These are phyloP conservation scores for Tricharina praecox DNA, from an alignment of 495 filamentous ascomycete genomes.

Conservation along the genomic window DNA sequence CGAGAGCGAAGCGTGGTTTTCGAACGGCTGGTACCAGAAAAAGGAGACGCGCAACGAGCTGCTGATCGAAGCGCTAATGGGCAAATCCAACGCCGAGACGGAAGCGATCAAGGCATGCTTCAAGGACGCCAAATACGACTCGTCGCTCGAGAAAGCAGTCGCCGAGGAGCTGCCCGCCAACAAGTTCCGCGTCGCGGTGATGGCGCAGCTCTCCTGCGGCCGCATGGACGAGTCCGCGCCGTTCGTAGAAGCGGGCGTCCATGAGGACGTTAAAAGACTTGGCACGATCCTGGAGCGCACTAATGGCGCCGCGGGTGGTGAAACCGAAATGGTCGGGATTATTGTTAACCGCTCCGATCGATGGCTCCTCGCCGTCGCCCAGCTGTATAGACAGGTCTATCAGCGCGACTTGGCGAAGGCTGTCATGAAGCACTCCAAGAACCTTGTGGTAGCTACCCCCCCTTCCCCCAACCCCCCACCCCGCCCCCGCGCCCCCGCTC, in stretches of 20 bases:
- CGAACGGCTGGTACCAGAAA: constrained; percentile 95
- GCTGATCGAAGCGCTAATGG: constrained; percentile 83
- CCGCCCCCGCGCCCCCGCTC: too few species aligned
- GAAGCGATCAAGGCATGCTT: constrained; percentile 85
- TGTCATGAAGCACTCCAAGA: constrained; percentile 73
- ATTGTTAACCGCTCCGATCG: constrained; percentile 60
- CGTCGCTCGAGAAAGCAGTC: constrained; percentile 72
- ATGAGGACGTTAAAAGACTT: constrained; percentile 56
- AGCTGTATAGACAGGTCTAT: constrained; percentile 51
- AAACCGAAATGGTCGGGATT: constrained; percentile 78
- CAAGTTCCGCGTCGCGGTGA: constrained; percentile 81
- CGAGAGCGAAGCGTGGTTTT: constrained; percentile 94
- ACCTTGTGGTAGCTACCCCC: constrained; percentile 64
- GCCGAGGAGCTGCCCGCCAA: constrained; percentile 59
- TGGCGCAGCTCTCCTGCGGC: constrained; percentile 54
- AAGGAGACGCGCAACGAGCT: constrained; percentile 69
- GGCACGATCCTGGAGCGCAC: constrained; percentile 43
- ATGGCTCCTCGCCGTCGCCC: constrained; percentile 65
- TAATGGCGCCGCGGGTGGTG: constrained; percentile 62
- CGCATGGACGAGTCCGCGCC: constrained; percentile 60
- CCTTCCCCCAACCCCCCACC: too few species aligned
- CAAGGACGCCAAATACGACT: constrained; percentile 76
- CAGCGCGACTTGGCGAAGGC: constrained; percentile 67
- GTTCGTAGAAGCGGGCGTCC: constrained; percentile 39
- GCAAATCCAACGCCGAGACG: constrained; percentile 70